Conservation (phyloP, 2,329 filamentous ascomycete species). For the Cladosporium sp. region DNA sequence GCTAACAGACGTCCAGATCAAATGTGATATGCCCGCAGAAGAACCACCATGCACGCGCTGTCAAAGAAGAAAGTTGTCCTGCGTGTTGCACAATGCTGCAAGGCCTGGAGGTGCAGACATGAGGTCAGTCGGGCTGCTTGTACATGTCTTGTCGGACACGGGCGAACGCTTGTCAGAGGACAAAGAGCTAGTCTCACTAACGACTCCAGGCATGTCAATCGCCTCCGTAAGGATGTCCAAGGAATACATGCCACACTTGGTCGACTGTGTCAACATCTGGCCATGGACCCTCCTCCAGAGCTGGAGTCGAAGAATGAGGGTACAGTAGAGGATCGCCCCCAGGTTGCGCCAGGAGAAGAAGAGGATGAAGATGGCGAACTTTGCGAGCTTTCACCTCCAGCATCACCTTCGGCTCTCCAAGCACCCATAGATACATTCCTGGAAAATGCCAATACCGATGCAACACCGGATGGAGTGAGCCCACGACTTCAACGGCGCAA, state of each 20-base stretch:
- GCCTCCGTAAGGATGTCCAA: slow-evolving; percentile 22
- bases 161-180: too few relatives aligned
- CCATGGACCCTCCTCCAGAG: slow-evolving; percentile 35
- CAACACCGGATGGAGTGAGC: slow-evolving; percentile 28
- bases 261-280: slow-evolving; percentile 37
- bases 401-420: slow-evolving; percentile 35
- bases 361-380: slow-evolving; percentile 16
- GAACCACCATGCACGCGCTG: slow-evolving; percentile 49
- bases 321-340: neutral
- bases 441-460: slow-evolving; percentile 30
- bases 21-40: slow-evolving; percentile 49
- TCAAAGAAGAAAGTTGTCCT: slow-evolving; percentile 46
- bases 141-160: neutral
- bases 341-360: slow-evolving; percentile 5
- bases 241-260: slow-evolving; percentile 36
- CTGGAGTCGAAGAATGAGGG: slow-evolving; percentile 31
- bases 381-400: slow-evolving; percentile 25
- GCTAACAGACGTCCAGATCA: slow-evolving; percentile 30
- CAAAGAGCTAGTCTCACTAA: too few relatives aligned
- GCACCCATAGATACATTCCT: slow-evolving; percentile 19
- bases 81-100: slow-evolving; percentile 50
- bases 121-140: neutral
- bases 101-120: slow-evolving; percentile 43
- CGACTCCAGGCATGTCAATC: slow-evolving; percentile 26
- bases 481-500: slow-evolving; percentile 33